Percentiles rank a stretch among this genome's conserved stretches.
These are phyloP conservation scores for Thymus mandschuricus DNA, from an alignment of 257 asterid species.

Conservation along the genomic window DNA sequence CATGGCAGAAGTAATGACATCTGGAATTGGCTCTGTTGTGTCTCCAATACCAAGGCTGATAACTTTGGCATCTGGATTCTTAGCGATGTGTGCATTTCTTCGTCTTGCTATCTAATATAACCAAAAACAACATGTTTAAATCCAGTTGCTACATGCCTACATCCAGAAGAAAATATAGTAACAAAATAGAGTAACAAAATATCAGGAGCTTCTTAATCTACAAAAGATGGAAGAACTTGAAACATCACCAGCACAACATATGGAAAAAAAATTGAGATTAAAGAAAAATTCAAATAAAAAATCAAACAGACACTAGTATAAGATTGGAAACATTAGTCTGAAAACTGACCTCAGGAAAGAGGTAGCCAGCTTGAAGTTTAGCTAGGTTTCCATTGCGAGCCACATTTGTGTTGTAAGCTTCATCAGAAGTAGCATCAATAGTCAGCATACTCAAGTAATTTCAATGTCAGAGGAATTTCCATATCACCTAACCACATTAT, in stretches of 20 bases:
- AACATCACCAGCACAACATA: background rate
- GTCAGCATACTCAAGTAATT: constrained; percentile 25
- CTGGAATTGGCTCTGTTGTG: constrained; percentile 97
- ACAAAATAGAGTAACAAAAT: constrained; percentile 6
- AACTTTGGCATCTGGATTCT: constrained; percentile 85
- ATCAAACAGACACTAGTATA: background rate
- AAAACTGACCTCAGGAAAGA: constrained; percentile 88
- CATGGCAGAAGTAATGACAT: constrained; percentile 87
- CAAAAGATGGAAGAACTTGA: constrained; percentile 4
- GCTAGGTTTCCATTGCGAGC: constrained; percentile 84
- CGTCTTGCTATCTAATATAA: constrained; percentile 75
- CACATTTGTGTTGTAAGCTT: constrained; percentile 80
- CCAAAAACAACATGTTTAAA: constrained; percentile 16
- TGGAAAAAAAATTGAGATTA: too few species aligned
- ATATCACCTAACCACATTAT: background rate
- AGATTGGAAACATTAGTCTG: background rate
- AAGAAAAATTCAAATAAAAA: background rate
- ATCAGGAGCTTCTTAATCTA: background rate
- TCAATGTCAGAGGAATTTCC: background rate
- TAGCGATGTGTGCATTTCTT: constrained; percentile 73
- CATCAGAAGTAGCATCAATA: constrained; percentile 36
- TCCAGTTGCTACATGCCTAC: constrained; percentile 8
- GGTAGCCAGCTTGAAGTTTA: constrained; percentile 97
- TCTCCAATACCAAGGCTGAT: constrained; percentile 99
- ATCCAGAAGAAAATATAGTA: background rate